Base-by-base conservation (phyloP, 768 basidiomycete species). In the Lanmaoa pseudosensibilis region DNA sequence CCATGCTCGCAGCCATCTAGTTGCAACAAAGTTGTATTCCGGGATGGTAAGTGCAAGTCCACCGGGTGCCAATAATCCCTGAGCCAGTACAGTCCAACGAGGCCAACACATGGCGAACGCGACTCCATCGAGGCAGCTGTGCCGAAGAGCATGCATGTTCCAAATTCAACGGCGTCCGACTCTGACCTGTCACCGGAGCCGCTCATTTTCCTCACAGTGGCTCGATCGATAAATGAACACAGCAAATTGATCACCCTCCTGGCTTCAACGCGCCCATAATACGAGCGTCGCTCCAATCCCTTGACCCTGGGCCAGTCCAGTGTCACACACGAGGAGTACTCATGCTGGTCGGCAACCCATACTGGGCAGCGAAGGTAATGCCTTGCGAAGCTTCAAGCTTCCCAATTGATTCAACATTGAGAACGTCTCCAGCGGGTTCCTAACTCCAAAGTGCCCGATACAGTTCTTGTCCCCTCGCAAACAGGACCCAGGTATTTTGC, bases 291-390 rank as follows among this genome's bases (percentile, higher is more conserved):
- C 34, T 46, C 46, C 25, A 36, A 49, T 39, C 55, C 55, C 58
- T 54, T 34, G 34, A 43, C 48, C 62, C 62, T 46, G 51, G 19
- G 10, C 18, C 21, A 30, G n/a, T 15, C 16, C 41, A 33, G 19
- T 15, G 15, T 37, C 40, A 40, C 38, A 62, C 61, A 65, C 37
- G 60, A 63, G 64, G 55, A 33, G 30, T 39, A 46, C 65, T 66
- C 65, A 50, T 65, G 64, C n/a, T 40, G 48, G 54, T 55, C 55
- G 53, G 45, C 7, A 46, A 37, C 15, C 30, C 27, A 47, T 40
- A 10, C n/a, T n/a, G 5, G 10, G 13, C n/a, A 36, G 33, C 61
- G 23, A 34, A 2, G 39, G 39, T 23, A 23, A 41, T 48, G 37
- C 32, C 32, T 40, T 13, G n/a, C 6, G 27, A 49, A 46, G 50